Evolutionary conservation across 176 grass and related monocot genomes (phyloP), one percentile per base, ranked within the genome.

Genomic region (Saccharum officinarum): DNA sequence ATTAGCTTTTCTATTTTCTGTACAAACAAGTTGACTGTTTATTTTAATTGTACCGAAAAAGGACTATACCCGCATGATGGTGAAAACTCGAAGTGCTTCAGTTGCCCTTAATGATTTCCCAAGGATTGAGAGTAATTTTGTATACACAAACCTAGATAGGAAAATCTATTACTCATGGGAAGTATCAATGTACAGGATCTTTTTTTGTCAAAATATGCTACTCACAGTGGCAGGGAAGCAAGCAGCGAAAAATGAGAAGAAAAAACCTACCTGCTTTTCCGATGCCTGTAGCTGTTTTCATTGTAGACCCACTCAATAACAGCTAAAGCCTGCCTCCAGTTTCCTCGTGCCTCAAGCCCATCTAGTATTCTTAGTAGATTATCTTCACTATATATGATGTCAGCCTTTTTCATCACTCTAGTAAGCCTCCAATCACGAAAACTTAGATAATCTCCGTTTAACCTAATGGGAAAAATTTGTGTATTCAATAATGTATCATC

Each of bases 241-340:
- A 23, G 12, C 57, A 45, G 28, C 28, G 20, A 22, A 69, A 42
- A 79, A 41, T 11, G 5, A 62, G 40, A 68, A 49, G 67, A 44
- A 78, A 45, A 64, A 16, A 76, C 70, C 52, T 85, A 98, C 95
- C 95, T 89, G 93, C 95, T 98, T 92, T 90, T 95, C 75, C 82
- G 82, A 69, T 98, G 91, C 39, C 84, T 88, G 80, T 98, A 95
- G 26, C 39, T 67, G 39, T 92, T 93, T 76, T 93, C 89, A 55
- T 86, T 95, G 64, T 98, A 95, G 17, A 98, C 91, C 95, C 95
- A 98, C 91, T 98, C 80, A 57, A 90, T 92, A 77, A 98, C 73
- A 85, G 84, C 79, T 84, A 90, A 31, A 85, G 92, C 92, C 79
- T 95, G 93, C 71, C 82, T 93, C 91, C 95, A 98, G 31, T 84